Percentiles rank a stretch among this genome's conserved stretches.
These are phyloP conservation scores for Colletotrichum somersetense DNA, from an alignment of 2,329 filamentous ascomycete genomes.

Conservation along the genomic window DNA sequence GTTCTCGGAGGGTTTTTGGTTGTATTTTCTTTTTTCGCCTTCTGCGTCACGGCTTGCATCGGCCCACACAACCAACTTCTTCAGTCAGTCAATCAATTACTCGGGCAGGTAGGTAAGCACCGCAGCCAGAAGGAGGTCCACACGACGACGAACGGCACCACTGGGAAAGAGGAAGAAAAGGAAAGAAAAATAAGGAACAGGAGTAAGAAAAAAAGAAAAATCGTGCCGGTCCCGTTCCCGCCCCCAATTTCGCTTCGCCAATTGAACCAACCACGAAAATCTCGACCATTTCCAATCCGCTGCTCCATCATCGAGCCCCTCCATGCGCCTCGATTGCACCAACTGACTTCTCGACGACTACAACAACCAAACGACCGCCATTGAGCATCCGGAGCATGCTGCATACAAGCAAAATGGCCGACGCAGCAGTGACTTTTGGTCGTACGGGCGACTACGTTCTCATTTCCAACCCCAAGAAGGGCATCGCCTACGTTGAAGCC, in stretches of 20 bases:
- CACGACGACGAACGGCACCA: not conserved
- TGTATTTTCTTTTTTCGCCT: not conserved
- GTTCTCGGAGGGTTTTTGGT: not conserved
- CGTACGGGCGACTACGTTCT: constrained; percentile 32
- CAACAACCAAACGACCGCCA: not conserved
- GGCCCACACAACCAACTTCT: constrained; percentile 18
- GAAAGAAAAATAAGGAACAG: not conserved
- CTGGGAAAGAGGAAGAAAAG: not conserved
- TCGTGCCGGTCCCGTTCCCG: constrained; percentile 10
- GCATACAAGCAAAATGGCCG: constrained; percentile 17
- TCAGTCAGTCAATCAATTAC: not conserved
- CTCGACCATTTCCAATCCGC: constrained; percentile 19
- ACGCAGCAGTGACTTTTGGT: constrained; percentile 15
- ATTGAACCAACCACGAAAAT: constrained; percentile 37
- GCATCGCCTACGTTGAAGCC: constrained; percentile 36
- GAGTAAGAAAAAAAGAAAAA: not conserved
- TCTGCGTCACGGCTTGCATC: constrained; percentile 24
- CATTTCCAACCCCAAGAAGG: constrained; percentile 33
- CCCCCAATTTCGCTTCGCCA: constrained; percentile 10
- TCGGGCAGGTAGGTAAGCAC: not conserved
- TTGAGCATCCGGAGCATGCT: constrained; percentile 8
- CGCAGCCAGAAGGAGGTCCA: not conserved
- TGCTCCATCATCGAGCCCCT: constrained; percentile 2
- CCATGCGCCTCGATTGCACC: constrained; percentile 7
- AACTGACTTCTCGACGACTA: not conserved